Evolutionary conservation across 2,329 filamentous ascomycete genomes (phyloP).

Genomic region (Fusarium illudens): DNA sequence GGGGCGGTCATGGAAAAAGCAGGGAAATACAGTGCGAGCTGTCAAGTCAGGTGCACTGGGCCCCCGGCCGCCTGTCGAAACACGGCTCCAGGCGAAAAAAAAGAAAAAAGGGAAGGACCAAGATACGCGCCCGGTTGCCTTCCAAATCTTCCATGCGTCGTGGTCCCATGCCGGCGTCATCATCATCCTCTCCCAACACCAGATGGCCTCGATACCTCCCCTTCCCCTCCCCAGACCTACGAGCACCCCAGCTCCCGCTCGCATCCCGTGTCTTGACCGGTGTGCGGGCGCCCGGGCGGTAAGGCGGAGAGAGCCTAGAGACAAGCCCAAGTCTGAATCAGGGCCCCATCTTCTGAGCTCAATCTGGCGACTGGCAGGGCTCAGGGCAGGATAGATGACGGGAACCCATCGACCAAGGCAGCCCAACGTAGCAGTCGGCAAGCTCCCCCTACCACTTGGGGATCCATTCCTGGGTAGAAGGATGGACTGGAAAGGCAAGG

Average conservation of each 20-base stretch:
- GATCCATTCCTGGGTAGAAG: slow-evolving; percentile 12
- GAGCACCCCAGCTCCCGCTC: not conserved
- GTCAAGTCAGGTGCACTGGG: not conserved
- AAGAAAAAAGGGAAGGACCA: not conserved
- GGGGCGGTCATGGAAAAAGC: slow-evolving; percentile 1
- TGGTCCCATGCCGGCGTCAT: slow-evolving; percentile 42
- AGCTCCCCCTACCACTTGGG: slow-evolving; percentile 15
- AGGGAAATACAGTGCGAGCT: slow-evolving; percentile 15
- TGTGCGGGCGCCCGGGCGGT: slow-evolving; percentile 14
- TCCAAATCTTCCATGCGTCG: slow-evolving; percentile 24
- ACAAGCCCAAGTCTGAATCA: not conserved
- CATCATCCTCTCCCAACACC: slow-evolving; percentile 34
- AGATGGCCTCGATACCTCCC: slow-evolving; percentile 31
- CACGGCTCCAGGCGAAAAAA: slow-evolving; percentile 12
- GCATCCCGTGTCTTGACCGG: slow-evolving; percentile 13
- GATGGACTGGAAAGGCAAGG: slow-evolving; percentile 13
- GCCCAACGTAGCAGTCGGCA: slow-evolving; percentile 19
- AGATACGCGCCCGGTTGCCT: slow-evolving; percentile 10
- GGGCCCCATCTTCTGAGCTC: slow-evolving; percentile 1
- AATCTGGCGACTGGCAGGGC: slow-evolving; percentile 7
- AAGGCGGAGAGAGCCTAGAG: slow-evolving; percentile 10
- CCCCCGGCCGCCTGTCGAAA: not conserved
- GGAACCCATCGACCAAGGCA: slow-evolving; percentile 6
- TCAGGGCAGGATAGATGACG: slow-evolving; percentile 6
- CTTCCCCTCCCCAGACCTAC: not conserved